Conservation (phyloP, 805 yeast species). For the Wickerhamiella siamensis region DNA sequence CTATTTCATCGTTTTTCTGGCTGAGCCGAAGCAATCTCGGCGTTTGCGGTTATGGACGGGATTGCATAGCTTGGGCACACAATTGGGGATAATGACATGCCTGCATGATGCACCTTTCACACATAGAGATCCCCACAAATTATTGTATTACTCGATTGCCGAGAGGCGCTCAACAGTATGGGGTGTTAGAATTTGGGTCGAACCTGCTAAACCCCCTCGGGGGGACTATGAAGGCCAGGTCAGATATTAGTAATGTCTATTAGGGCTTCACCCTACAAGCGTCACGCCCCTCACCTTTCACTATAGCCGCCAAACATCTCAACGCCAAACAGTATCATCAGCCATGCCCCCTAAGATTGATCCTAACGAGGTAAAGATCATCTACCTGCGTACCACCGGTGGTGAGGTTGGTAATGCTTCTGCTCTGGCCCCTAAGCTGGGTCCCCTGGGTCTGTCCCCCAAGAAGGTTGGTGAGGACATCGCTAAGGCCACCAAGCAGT, state of each 20-base stretch:
- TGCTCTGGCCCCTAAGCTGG: constrained; percentile 99
- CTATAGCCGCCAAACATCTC: background rate
- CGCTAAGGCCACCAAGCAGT: constrained; percentile 98
- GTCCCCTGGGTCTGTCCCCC: constrained; percentile 99
- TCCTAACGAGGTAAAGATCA: constrained; percentile 95
- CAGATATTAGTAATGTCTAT: too few relatives aligned
- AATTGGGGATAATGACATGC: background rate
- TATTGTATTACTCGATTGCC: too few relatives aligned
- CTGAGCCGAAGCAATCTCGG: too few relatives aligned
- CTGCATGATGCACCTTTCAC: background rate
- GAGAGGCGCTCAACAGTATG: too few relatives aligned
- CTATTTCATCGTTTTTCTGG: too few relatives aligned
- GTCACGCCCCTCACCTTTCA: background rate
- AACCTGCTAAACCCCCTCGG: too few relatives aligned
- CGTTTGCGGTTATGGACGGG: background rate
- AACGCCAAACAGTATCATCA: background rate
- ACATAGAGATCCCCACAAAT: too few relatives aligned
- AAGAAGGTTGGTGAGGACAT: constrained; percentile 99
- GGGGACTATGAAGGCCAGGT: too few relatives aligned
- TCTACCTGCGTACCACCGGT: constrained; percentile 99
- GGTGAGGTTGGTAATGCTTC: constrained; percentile 99
- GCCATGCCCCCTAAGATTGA: constrained; percentile 93
- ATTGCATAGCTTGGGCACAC: background rate
- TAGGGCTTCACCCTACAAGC: background rate
- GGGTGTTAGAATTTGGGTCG: too few relatives aligned